Percentiles rank a stretch among this genome's conserved stretches.
Evolutionary conservation across 2,329 filamentous ascomycete species (phyloP).

Genomic region (Pyrenophora graminea): DNA sequence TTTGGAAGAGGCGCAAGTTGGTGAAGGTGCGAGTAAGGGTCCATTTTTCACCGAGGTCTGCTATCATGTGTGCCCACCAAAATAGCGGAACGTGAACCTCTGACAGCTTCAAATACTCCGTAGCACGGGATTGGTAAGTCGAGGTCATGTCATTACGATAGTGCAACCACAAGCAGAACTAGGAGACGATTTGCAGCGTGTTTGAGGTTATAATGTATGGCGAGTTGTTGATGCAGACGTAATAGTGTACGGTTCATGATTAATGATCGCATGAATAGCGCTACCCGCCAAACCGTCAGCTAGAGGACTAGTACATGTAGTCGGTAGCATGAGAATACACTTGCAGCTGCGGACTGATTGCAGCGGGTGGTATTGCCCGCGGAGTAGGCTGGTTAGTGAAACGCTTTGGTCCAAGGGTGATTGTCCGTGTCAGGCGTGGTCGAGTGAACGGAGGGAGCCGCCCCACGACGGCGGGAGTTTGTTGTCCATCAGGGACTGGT

Average conservation of each 20-base stretch:
- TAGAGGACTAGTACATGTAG: too few species aligned
- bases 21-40: conserved; percentile 20
- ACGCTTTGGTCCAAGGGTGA: conserved; percentile 1
- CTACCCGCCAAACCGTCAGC: neutral
- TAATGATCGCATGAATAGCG: neutral
- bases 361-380: neutral
- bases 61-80: conserved; percentile 8
- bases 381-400: neutral
- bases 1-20: conserved; percentile 14
- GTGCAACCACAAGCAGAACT: neutral
- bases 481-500: conserved; percentile 10
- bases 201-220: too few species aligned
- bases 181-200: too few species aligned
- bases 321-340: neutral
- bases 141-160: neutral
- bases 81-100: conserved; percentile 7
- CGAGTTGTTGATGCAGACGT: too few species aligned
- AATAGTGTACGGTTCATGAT: neutral
- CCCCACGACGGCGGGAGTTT: neutral
- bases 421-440: conserved; percentile 8
- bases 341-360: neutral
- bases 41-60: conserved; percentile 33
- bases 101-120: neutral
- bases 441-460: conserved; percentile 3
- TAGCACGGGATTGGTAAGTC: neutral